Evolutionary conservation across 2,329 filamentous ascomycete species (phyloP), one percentile per base, ranked within the genome.

Genomic region (Trichoderma cornu-damae): DNA sequence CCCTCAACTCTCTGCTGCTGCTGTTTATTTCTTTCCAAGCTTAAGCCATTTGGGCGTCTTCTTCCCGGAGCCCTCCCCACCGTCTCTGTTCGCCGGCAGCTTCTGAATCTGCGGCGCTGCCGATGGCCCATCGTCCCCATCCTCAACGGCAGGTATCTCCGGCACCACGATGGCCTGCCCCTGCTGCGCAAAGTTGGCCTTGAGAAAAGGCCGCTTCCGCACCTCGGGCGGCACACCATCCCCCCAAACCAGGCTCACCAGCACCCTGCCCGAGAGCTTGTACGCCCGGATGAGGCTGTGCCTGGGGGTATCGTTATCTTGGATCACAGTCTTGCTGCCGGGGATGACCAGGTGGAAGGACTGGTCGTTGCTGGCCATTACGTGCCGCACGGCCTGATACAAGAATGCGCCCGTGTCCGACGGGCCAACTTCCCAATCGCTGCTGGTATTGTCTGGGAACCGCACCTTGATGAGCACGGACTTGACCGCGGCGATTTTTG

Each of bases 401-500:
- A 99, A 76, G 50, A 82, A 80, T 3, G 80, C 77, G 1, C 86
- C 88, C 0, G 88, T 90, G 53, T 92, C 86, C 1, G 76, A 70
- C 18, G 84, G 83, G 1, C 78, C 80, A 63, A 95, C 84, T n/a
- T 79, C 80, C 73, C 86, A 86, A 51, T 90, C 83, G 30, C 91
- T 83, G 53, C 86, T 85, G 58, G 85, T 88, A 64, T 92, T 89
- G 68, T 97, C 92, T 0, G 93, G 93, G 64, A 96, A 92, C 24
- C 92, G 87, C 48, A 96, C 82, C 62, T 89, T 90, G 61, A 97
- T 79, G 26, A 84, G 80, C 30, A 96, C 82, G 30, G 83, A 82
- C 50, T 81, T 83, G 60, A 92, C 79, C 4, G 81, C 79, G 4
- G 85, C 80, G 1, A 91, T 75, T 61, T 79, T 86, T 28, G 85